phyloP scores from a whole-genome alignment of 257 asterid species.

The Nicotiana benthamiana region DNA sequence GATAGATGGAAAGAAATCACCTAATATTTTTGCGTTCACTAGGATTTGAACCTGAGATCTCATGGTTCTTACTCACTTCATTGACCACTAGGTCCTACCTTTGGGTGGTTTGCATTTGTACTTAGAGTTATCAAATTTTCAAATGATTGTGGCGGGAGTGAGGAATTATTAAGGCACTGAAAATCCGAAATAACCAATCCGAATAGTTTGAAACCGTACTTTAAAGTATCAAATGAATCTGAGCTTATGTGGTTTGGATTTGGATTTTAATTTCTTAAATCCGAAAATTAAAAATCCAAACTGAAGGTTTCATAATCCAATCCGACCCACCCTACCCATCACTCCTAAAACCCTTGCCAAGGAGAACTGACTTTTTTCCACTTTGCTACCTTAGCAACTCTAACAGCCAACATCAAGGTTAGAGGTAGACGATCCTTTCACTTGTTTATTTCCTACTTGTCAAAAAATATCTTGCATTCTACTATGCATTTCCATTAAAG shows the following conservation, averaged over 20 bases:
- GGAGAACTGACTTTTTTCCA: background rate
- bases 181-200: background rate
- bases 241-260: background rate
- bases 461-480: background rate
- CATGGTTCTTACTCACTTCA: no score
- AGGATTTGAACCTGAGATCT: no score
- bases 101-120: no score
- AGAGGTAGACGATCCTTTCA: background rate
- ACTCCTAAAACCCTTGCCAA: background rate
- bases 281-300: background rate
- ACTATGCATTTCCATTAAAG: background rate
- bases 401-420: background rate
- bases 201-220: background rate
- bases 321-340: background rate
- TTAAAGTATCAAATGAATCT: background rate
- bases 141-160: no score
- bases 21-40: no score
- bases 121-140: no score
- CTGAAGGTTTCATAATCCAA: background rate
- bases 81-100: no score
- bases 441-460: background rate
- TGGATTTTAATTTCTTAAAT: background rate
- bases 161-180: no score
- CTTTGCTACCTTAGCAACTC: background rate
- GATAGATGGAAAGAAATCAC: no score